Conservation (phyloP, 1,139 yeast genomes). For the Blastobotrys persicus region DNA sequence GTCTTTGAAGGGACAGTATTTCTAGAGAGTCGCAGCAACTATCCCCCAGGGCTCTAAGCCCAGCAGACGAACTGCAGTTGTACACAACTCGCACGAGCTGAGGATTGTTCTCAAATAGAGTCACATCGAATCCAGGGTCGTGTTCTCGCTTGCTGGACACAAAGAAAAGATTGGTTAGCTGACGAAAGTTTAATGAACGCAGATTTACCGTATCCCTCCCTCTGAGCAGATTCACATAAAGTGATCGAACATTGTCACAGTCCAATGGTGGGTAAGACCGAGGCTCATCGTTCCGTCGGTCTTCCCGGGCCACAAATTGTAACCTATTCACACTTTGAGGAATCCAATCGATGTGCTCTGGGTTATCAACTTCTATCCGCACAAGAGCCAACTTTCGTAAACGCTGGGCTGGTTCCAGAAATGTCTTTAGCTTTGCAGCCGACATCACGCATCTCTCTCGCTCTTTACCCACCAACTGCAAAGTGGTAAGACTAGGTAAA, state of each 20-base stretch:
- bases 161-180: slow-evolving; percentile 11
- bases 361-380: slow-evolving; percentile 14
- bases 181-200: slow-evolving; percentile 2
- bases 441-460: slow-evolving; percentile 6
- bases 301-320: slow-evolving; percentile 9
- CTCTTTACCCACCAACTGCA: slow-evolving; percentile 11
- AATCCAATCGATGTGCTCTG: slow-evolving; percentile 10
- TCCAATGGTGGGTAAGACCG: neutral
- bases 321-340: slow-evolving; percentile 9
- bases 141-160: slow-evolving; percentile 4
- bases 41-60: slow-evolving; percentile 12
- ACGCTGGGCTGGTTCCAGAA: slow-evolving; percentile 1
- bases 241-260: slow-evolving; percentile 8
- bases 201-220: slow-evolving; percentile 13
- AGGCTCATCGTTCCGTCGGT: slow-evolving; percentile 7
- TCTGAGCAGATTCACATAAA: slow-evolving; percentile 12
- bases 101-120: slow-evolving; percentile 13
- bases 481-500: slow-evolving; percentile 5
- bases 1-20: slow-evolving; percentile 13
- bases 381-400: slow-evolving; percentile 8
- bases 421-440: slow-evolving; percentile 5
- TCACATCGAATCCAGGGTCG: slow-evolving; percentile 10
- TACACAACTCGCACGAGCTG: slow-evolving; percentile 14
- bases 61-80: slow-evolving; percentile 14
- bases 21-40: slow-evolving; percentile 11